Percentiles rank a stretch among this genome's conserved stretches.
Evolutionary conservation across 2,329 filamentous ascomycete genomes (phyloP).

Genomic region (Diplodia intermedia): DNA sequence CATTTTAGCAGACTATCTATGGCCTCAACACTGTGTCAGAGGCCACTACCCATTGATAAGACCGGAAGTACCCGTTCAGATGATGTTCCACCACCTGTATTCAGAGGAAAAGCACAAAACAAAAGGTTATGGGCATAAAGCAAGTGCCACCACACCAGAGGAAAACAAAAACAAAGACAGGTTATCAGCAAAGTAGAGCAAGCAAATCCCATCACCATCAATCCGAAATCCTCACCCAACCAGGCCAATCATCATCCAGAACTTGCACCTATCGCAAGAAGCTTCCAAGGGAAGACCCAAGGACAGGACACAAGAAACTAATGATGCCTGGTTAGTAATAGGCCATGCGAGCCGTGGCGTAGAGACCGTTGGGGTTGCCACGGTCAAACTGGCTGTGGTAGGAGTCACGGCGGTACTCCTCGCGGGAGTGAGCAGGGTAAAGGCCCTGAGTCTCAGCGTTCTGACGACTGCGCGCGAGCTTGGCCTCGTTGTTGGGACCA

Average conservation of each 20-base stretch:
- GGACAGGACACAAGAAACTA: slow-evolving; percentile 24
- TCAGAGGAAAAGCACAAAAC: neutral
- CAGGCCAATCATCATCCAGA: slow-evolving; percentile 21
- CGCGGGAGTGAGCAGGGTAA: slow-evolving; percentile 18
- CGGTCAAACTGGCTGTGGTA: slow-evolving; percentile 27
- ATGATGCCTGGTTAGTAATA: slow-evolving; percentile 12
- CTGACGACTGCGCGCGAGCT: slow-evolving; percentile 85
- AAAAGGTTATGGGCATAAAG: neutral
- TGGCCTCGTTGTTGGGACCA: slow-evolving; percentile 80
- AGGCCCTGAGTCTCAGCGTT: slow-evolving; percentile 62
- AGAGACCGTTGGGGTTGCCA: slow-evolving; percentile 26
- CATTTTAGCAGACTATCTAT: neutral
- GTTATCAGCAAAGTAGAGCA: neutral
- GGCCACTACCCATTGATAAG: neutral
- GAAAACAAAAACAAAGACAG: neutral
- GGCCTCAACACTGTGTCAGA: neutral
- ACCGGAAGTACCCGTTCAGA: neutral
- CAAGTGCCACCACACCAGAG: neutral
- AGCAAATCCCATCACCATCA: neutral
- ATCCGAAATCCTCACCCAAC: slow-evolving; percentile 8
- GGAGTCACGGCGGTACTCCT: slow-evolving; percentile 23
- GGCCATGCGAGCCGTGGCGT: neutral
- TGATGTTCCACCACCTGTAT: neutral
- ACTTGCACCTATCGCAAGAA: slow-evolving; percentile 19
- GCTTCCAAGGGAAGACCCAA: slow-evolving; percentile 16